Percentiles rank a stretch among this genome's conserved stretches.
Evolutionary conservation across 2,329 filamentous ascomycete genomes (phyloP).

Genomic region (Phoma sp.): DNA sequence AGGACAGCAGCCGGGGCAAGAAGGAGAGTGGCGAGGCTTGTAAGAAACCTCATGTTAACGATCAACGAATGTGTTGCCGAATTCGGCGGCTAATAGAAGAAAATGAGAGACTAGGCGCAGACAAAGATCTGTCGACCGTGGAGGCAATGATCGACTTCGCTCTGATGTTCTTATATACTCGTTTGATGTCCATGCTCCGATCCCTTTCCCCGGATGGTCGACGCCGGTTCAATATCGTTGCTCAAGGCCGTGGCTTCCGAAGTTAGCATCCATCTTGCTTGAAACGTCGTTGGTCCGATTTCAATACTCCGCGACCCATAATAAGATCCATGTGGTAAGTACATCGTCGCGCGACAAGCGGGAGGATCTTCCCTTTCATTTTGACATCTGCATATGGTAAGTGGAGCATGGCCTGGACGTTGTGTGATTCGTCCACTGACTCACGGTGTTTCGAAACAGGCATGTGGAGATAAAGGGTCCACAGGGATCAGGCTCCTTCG

Average conservation of each 20-base stretch:
- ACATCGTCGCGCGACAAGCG: not conserved
- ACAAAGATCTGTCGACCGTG: not conserved
- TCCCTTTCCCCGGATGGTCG: not conserved
- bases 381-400: not conserved
- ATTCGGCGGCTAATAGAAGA: not conserved
- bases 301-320: not conserved
- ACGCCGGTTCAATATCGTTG: not conserved
- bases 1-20: conserved; percentile 39
- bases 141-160: not conserved
- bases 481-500: not conserved
- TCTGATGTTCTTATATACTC: not conserved
- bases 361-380: not conserved
- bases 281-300: not conserved
- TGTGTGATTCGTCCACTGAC: conserved; percentile 6
- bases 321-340: not conserved
- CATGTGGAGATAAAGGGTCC: conserved; percentile 4
- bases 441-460: conserved; percentile 8
- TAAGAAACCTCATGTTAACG: conserved; percentile 23
- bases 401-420: not conserved
- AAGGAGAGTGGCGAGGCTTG: conserved; percentile 23
- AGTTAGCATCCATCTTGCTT: not conserved
- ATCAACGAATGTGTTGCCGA: conserved; percentile 1
- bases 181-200: not conserved
- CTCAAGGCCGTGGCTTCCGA: not conserved
- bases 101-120: not conserved